phyloP scores from a whole-genome alignment of 78 protist genomes.

The Dictyostelium intermedium region DNA sequence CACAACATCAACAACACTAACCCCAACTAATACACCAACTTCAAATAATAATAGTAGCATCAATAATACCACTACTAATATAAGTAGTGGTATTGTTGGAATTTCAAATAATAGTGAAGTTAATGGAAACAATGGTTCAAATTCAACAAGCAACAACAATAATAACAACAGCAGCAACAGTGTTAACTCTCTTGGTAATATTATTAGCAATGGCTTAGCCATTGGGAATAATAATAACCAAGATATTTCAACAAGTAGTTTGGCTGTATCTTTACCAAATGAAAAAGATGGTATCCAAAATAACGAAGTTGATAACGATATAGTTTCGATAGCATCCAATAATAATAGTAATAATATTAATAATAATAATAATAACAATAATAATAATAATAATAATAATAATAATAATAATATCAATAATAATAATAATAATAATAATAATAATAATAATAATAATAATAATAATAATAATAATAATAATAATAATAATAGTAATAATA shows the following conservation, averaged over 20 bases:
- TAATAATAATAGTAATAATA: not conserved
- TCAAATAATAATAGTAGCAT: too few species aligned
- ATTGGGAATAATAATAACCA: conserved; percentile 2
- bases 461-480: not conserved
- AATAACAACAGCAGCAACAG: too few species aligned
- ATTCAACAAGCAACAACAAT: not conserved
- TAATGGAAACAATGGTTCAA: not conserved
- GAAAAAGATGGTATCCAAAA: not conserved
- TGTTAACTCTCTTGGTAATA: not conserved
- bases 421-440: not conserved
- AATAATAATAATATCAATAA: not conserved
- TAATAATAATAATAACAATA: not conserved
- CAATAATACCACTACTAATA: not conserved
- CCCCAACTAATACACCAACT: not conserved
- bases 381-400: not conserved
- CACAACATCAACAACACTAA: not conserved
- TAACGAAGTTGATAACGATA: not conserved
- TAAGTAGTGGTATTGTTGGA: not conserved
- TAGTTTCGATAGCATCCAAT: not conserved
- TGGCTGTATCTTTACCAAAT: not conserved
- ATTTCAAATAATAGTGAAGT: not conserved
- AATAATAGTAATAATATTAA: not conserved
- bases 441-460: not conserved
- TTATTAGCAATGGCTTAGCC: not conserved
- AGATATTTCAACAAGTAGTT: not conserved